Evolutionary conservation across 345 rosid species (phyloP).

Genomic region (Eucalyptus paniculata): DNA sequence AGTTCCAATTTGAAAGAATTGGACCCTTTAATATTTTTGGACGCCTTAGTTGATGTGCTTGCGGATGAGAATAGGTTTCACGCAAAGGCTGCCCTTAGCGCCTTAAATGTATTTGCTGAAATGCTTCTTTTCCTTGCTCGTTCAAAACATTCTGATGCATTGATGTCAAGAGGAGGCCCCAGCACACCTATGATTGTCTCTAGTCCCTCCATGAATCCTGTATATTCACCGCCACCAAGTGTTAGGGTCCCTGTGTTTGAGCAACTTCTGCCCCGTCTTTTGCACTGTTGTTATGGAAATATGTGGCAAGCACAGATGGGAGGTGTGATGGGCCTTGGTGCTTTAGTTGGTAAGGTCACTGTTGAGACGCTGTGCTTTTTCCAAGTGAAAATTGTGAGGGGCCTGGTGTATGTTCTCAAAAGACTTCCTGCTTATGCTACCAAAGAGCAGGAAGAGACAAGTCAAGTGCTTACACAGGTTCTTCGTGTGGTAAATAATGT

Average conservation of each 20-base stretch:
- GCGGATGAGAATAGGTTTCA: conserved; percentile 85
- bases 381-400: conserved; percentile 82
- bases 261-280: conserved; percentile 93
- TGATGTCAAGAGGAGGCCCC: conserved; percentile 91
- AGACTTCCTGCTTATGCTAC: conserved; percentile 85
- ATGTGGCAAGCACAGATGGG: conserved; percentile 99
- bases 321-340: conserved; percentile 97
- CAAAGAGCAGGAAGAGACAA: conserved; percentile 96
- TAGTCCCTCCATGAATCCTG: conserved; percentile 99
- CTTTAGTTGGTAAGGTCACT: conserved; percentile 94
- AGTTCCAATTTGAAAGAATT: conserved; percentile 69
- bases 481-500: conserved; percentile 96
- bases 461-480: conserved; percentile 98
- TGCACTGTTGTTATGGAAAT: conserved; percentile 96
- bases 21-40: conserved; percentile 86
- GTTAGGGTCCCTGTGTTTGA: conserved; percentile 91
- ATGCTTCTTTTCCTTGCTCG: conserved; percentile 90
- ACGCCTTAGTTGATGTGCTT: conserved; percentile 91
- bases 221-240: conserved; percentile 91
- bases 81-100: conserved; percentile 84
- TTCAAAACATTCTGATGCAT: conserved; percentile 66
- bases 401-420: conserved; percentile 86
- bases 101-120: conserved; percentile 81
- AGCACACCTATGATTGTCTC: conserved; percentile 94
- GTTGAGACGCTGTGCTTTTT: conserved; percentile 85